Percentiles rank a stretch among this genome's conserved stretches.
These are phyloP conservation scores for Ramaria rubella DNA, from an alignment of 768 basidiomycete species.

Conservation along the genomic window DNA sequence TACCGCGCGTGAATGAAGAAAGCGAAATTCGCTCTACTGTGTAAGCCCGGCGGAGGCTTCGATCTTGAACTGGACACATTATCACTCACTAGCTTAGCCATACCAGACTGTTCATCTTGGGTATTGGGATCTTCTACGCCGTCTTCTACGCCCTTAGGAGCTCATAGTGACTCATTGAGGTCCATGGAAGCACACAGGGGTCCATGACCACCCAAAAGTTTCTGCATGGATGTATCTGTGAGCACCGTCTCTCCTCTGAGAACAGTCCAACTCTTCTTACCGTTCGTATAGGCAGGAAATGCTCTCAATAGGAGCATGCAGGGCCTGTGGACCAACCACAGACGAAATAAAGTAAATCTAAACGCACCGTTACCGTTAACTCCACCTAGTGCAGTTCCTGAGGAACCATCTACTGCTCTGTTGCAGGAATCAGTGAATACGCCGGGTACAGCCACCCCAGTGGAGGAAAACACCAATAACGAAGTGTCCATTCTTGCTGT, in stretches of 20 bases:
- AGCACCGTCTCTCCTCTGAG: neutral
- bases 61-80: no score
- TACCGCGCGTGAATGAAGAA: no score
- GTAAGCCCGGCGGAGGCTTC: no score
- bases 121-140: no score
- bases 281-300: constrained; percentile 32
- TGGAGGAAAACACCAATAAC: constrained; percentile 16
- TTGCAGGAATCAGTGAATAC: constrained; percentile 8
- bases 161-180: no score
- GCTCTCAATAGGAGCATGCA: constrained; percentile 74
- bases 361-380: constrained; percentile 33
- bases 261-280: neutral
- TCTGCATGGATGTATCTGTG: neutral
- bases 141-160: no score
- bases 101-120: no score
- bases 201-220: neutral
- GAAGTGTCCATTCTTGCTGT: constrained; percentile 13
- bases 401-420: constrained; percentile 18
- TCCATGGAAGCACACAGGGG: no score
- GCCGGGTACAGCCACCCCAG: constrained; percentile 21
- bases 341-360: constrained; percentile 60
- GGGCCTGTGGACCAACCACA: constrained; percentile 66
- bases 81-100: no score
- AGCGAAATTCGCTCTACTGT: no score
- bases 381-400: constrained; percentile 19